Percentiles rank a stretch among this genome's conserved stretches.
phyloP scores from a whole-genome alignment of 2,329 filamentous ascomycete species.

The Aspergillus sp. region DNA sequence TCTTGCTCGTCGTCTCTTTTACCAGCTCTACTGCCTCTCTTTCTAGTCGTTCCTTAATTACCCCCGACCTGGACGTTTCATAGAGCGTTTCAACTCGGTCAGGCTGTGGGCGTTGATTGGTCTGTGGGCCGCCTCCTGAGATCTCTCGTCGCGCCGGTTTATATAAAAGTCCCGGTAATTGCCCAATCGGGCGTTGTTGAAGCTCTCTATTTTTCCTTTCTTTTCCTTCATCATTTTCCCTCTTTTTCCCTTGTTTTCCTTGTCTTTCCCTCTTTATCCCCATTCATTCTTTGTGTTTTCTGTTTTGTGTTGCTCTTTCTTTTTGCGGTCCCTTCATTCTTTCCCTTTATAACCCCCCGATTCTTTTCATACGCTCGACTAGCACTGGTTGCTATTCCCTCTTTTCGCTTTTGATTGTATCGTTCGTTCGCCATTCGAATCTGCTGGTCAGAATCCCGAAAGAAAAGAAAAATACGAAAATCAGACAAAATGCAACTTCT shows the following conservation, averaged over 20 bases:
- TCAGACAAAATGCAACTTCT: constrained; percentile 7
- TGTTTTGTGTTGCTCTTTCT: constrained; percentile 1
- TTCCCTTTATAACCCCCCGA: background rate
- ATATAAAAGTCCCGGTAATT: too few species aligned
- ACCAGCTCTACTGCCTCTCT: too few species aligned
- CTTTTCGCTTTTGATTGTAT: background rate
- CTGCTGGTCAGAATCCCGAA: background rate
- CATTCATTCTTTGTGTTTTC: constrained; percentile 5
- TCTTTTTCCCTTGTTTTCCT: background rate
- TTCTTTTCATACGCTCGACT: background rate
- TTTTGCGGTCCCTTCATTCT: background rate
- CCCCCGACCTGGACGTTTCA: too few species aligned
- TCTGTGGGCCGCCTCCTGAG: too few species aligned
- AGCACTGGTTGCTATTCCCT: background rate
- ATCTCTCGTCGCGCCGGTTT: too few species aligned
- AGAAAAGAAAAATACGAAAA: too few species aligned
- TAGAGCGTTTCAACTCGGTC: too few species aligned
- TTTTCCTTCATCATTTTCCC: background rate
- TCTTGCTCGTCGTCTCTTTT: too few species aligned
- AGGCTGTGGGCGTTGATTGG: too few species aligned
- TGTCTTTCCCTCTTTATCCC: constrained; percentile 3
- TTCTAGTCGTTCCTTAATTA: too few species aligned
- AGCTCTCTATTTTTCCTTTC: background rate
- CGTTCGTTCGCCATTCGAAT: background rate
- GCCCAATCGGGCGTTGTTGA: background rate